Conservation (phyloP, 2,329 filamentous ascomycete genomes). For the Penicillium oxalicum region DNA sequence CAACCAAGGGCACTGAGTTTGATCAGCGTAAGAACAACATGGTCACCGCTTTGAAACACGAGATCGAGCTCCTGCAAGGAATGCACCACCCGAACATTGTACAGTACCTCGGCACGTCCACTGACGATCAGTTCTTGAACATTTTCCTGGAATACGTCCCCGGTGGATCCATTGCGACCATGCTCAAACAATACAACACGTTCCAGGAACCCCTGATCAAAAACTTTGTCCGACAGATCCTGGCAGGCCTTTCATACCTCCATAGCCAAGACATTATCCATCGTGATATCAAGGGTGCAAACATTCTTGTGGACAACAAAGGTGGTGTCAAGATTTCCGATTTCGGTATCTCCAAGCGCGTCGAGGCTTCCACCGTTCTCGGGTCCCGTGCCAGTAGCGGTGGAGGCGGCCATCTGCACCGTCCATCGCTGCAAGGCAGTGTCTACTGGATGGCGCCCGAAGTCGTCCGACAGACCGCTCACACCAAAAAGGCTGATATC, state of each 20-base stretch:
- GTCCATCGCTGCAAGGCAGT: constrained; percentile 81
- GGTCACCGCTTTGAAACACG: constrained; percentile 94
- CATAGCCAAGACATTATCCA: constrained; percentile 96
- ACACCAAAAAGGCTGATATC: constrained; percentile 97
- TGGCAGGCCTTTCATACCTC: constrained; percentile 85
- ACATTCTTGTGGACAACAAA: constrained; percentile 98
- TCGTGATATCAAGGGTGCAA: constrained; percentile 97
- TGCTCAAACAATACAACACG: constrained; percentile 97
- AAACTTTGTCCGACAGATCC: constrained; percentile 94
- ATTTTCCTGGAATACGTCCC: constrained; percentile 99
- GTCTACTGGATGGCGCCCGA: constrained; percentile 99
- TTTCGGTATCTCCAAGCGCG: constrained; percentile 97
- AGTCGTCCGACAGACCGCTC: constrained; percentile 94
- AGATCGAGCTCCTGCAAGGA: constrained; percentile 89
- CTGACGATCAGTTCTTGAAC: constrained; percentile 85
- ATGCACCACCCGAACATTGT: constrained; percentile 96
- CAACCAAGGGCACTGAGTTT: constrained; percentile 67
- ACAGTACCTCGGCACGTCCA: constrained; percentile 92
- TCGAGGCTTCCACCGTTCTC: constrained; percentile 83
- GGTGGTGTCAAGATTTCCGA: constrained; percentile 98
- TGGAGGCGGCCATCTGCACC: constrained; percentile 42
- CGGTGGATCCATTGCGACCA: constrained; percentile 92
- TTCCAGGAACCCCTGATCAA: constrained; percentile 88
- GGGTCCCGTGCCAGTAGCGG: constrained; percentile 36
- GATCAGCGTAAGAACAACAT: constrained; percentile 94